Percentiles rank a stretch among this genome's conserved stretches.
These are phyloP conservation scores for Tetratostichococcus sp. DNA, from an alignment of 139 green algal genomes.

Conservation along the genomic window DNA sequence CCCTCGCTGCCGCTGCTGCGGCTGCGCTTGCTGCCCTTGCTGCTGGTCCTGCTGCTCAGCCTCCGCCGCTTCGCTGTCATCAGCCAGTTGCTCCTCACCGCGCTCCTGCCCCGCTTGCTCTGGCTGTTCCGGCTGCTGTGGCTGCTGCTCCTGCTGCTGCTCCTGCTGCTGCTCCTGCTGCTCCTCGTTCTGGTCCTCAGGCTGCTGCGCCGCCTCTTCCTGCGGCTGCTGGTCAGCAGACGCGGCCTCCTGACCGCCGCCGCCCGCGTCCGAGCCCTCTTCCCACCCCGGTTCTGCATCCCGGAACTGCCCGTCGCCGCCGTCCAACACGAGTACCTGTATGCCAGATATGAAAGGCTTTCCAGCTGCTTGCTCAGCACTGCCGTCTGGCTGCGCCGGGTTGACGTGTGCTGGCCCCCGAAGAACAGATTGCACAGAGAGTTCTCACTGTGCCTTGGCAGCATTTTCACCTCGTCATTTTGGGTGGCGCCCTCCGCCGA, in stretches of 20 bases:
- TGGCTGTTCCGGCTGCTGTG: neutral
- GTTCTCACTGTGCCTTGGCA: too few species aligned
- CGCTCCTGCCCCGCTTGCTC: neutral
- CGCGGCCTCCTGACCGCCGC: too few species aligned
- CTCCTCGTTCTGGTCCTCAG: neutral
- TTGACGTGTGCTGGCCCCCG: too few species aligned
- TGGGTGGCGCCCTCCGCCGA: too few species aligned
- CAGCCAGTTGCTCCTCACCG: neutral
- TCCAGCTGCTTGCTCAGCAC: too few species aligned
- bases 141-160: neutral
- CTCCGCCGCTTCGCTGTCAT: too few species aligned
- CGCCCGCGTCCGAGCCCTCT: neutral
- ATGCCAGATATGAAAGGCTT: too few species aligned
- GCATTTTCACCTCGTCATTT: too few species aligned
- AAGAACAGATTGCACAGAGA: too few species aligned
- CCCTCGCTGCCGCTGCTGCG: neutral
- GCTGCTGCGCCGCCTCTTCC: neutral
- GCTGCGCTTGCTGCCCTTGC: neutral
- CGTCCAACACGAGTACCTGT: too few species aligned
- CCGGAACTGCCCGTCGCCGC: too few species aligned
- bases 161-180: neutral
- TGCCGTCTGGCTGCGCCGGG: too few species aligned
- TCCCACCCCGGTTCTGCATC: neutral
- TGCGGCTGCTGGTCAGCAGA: neutral
- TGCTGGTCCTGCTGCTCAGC: neutral